Evolutionary conservation across 495 filamentous ascomycete species (phyloP), one percentile per base, ranked within the genome.

Genomic region (Penicillium samsonianum): DNA sequence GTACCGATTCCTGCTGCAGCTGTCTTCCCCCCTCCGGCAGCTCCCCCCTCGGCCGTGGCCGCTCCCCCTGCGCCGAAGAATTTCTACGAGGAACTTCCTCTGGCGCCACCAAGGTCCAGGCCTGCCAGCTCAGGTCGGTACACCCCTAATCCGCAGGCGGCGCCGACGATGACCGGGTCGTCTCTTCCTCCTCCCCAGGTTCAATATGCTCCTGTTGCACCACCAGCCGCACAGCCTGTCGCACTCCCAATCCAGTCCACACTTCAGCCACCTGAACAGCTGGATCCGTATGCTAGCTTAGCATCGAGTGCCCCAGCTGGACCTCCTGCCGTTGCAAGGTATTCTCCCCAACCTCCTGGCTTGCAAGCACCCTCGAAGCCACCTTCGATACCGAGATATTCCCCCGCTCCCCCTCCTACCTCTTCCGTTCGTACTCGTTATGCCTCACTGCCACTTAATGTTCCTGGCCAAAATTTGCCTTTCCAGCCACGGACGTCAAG

Each of bases 11-110:
- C 62, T 25, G 31, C 74, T 12, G 61, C 67, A 20, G 57, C 76
- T 40, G 67, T 63, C 14, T 73, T 59, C 59, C 52, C 72, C 68
- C 41, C 67, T 68, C n/a, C 64, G 58, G 31, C 72, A 64, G 41
- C 64, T 48, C 33, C 56, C 40, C 59, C 76, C 78, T 44, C 73
- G 67, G 46, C 58, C 7, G 11, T 61, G 5, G 65, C 62, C 14
- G 62, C 72, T 7, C 55, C 55, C 9, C 55, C 63, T 19, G 58
- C 62, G 12, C 52, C 69, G 4, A 78, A 79, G 53, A 85, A 84
- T 50, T 97, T 97, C 69, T 97, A 92, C 90, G 93, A 96, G 68
- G 94, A 98, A 37, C 79, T 97, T 51, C 94, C 94, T 9, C 86
- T 56, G 67, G 81, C 37, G 64, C 82, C 55, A 61, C 80, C 86